Percentiles rank a stretch among this genome's conserved stretches.
These are phyloP conservation scores for Nannochloropsis salina DNA, from an alignment of 108 stramenopile genomes.

Conservation along the genomic window DNA sequence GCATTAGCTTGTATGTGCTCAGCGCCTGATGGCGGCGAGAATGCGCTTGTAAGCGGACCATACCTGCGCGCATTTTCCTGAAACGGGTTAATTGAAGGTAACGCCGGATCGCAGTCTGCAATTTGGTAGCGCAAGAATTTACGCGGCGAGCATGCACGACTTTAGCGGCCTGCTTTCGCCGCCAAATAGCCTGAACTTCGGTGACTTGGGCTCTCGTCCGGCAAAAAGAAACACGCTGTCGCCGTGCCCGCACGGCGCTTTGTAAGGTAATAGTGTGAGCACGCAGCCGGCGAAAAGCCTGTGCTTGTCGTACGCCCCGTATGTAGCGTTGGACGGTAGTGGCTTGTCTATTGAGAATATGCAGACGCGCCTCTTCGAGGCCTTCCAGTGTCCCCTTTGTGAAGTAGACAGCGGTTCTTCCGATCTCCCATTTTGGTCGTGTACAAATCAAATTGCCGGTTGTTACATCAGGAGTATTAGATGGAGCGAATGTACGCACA, in stretches of 20 bases:
- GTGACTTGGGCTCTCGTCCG: neutral
- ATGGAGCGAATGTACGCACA: neutral
- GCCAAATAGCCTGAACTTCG: neutral
- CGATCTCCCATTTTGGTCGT: constrained; percentile 32
- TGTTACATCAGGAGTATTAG: neutral
- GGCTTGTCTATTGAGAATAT: constrained; percentile 8
- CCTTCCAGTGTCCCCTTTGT: constrained; percentile 25
- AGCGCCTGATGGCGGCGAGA: constrained; percentile 32
- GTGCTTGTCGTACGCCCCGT: constrained; percentile 17
- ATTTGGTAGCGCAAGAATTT: neutral
- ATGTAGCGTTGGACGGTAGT: constrained; percentile 25
- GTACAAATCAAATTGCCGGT: neutral
- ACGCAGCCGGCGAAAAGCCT: constrained; percentile 18
- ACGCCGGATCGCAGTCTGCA: neutral
- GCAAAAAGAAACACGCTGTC: constrained; percentile 17
- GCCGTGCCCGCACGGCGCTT: constrained; percentile 25
- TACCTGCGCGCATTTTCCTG: neutral
- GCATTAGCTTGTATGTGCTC: constrained; percentile 17
- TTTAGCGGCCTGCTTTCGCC: neutral
- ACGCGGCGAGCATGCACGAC: neutral
- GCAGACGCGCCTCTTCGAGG: constrained; percentile 31
- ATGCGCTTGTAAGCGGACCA: constrained; percentile 28
- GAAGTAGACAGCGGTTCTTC: constrained; percentile 35
- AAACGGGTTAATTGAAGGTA: neutral
- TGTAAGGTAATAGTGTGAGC: constrained; percentile 21